These are phyloP conservation scores for Lepidopterella palustris DNA, from an alignment of 495 filamentous ascomycete genomes.

Conservation along the genomic window DNA sequence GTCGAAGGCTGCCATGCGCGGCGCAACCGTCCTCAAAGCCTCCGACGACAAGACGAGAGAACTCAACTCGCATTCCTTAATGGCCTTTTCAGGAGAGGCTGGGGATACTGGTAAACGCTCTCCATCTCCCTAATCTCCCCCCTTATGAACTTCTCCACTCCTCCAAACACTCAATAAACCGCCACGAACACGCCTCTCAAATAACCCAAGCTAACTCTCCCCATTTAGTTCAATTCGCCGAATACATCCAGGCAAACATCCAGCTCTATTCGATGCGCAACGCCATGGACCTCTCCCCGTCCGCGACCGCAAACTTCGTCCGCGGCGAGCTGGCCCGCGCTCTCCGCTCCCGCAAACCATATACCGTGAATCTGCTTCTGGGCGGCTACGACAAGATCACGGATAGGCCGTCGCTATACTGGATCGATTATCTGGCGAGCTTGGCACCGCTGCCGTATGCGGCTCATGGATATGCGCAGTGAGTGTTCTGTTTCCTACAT, in stretches of 20 bases:
- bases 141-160: neutral
- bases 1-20: constrained; percentile 95
- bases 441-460: constrained; percentile 86
- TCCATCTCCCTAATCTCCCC: constrained; percentile 1
- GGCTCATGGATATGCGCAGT: constrained; percentile 96
- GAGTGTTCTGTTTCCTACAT: constrained; percentile 38
- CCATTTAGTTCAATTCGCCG: constrained; percentile 86
- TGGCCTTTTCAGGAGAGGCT: constrained; percentile 95
- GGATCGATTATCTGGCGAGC: constrained; percentile 93
- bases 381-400: constrained; percentile 87
- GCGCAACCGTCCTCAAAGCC: constrained; percentile 91
- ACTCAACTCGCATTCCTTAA: constrained; percentile 85
- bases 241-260: constrained; percentile 97
- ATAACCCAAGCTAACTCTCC: neutral
- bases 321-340: constrained; percentile 85
- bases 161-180: too few species aligned
- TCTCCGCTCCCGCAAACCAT: constrained; percentile 84
- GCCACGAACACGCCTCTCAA: too few species aligned
- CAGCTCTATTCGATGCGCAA: constrained; percentile 99
- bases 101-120: constrained; percentile 76
- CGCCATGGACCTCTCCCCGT: constrained; percentile 78
- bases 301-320: constrained; percentile 84
- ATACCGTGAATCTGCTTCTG: constrained; percentile 91
- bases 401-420: constrained; percentile 82
- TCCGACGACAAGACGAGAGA: constrained; percentile 91